Conservation (phyloP, 768 basidiomycete species). For the Tulasnella sp. region DNA sequence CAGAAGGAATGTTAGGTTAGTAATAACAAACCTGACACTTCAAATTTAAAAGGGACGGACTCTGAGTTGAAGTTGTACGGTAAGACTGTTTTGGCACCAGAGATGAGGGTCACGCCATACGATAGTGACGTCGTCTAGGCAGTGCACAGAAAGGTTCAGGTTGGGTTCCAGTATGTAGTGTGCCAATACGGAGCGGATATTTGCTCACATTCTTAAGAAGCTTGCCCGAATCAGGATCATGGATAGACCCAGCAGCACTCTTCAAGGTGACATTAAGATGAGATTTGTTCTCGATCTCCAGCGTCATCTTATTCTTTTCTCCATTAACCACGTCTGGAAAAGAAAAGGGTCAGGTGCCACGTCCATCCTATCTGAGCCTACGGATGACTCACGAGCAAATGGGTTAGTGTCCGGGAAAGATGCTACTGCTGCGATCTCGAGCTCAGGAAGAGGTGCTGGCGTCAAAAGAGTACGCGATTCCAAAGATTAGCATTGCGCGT, state of each 20-base stretch:
- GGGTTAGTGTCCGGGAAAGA: conserved; percentile 62
- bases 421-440: conserved; percentile 44
- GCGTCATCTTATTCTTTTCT: conserved; percentile 56
- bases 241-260: conserved; percentile 55
- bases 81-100: conserved; percentile 49
- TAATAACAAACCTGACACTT: conserved; percentile 16
- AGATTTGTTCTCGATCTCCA: conserved; percentile 68
- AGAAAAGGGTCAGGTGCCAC: neutral
- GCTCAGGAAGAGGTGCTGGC: conserved; percentile 24
- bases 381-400: conserved; percentile 57
- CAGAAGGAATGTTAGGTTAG: neutral
- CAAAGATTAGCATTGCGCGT: neutral
- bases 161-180: too few relatives aligned
- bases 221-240: conserved; percentile 48
- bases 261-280: conserved; percentile 59
- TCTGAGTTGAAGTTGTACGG: conserved; percentile 74
- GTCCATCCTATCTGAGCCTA: neutral
- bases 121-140: conserved; percentile 49
- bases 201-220: conserved; percentile 63
- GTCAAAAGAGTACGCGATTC: neutral
- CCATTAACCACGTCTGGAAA: conserved; percentile 67
- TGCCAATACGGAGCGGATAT: neutral
- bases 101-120: conserved; percentile 43
- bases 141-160: conserved; percentile 3
- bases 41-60: conserved; percentile 36